Evolutionary conservation across 2,329 filamentous ascomycete genomes (phyloP), one percentile per base, ranked within the genome.

Genomic region (Phyllosticta citriasiana): DNA sequence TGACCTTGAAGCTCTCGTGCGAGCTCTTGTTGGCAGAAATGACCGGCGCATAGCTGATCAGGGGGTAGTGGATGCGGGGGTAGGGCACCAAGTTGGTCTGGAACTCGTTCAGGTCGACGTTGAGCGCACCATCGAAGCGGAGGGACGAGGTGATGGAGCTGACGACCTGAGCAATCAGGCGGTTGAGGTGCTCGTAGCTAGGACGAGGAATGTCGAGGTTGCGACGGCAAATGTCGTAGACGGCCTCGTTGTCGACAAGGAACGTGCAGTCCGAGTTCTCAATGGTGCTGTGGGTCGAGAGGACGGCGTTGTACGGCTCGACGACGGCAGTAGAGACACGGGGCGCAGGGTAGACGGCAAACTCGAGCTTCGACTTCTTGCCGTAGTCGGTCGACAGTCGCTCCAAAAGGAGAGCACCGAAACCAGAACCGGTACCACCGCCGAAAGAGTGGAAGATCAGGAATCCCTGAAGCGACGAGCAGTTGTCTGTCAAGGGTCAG

Each of bases 341-440:
- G 64, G 94, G 94, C 69, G 94, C 92, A 73, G 94, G 94, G 83
- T 99, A 99, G 74, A 99, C 92, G 73, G 91, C 96, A 84, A 99
- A 99, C 80, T 99, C 94, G 66, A 99, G 86, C 88, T 99, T 99
- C 85, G 89, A 95, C 88, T 99, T 99, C 88, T 99, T 99, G 83
- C 94, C 93, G 76, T 97, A 99, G 81, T 99, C 94, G 73, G 97
- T 90, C 40, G 94, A 97, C 65, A 99, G 87, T 76, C 94, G 93
- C 84, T 99, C 94, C 91, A 99, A 96, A 71, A 99, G 84, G 69
- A 99, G 87, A 72, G 94, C 94, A 80, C 94, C 94, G 78, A 99
- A 99, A 75, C 94, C 94, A 71, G 94, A 99, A 72, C 94, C 94
- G 70, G 94, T 99, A 82, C 94, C 94, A 80, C 94, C 94, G 80